These are phyloP conservation scores for Ophiostoma quercus DNA, from an alignment of 2,329 filamentous ascomycete species.

Conservation along the genomic window DNA sequence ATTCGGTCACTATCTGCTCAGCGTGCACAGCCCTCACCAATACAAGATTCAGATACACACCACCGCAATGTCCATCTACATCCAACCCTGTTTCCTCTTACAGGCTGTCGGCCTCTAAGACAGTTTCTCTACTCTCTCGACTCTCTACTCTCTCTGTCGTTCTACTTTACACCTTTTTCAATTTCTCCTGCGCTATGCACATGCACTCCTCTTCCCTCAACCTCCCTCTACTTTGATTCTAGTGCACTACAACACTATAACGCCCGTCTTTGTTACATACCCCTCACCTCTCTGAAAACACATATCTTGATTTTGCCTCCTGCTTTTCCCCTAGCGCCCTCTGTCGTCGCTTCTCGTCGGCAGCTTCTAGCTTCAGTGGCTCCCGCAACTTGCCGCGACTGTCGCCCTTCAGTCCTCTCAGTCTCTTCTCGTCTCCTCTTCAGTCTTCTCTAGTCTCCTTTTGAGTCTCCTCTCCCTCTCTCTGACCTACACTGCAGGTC, in stretches of 20 bases:
- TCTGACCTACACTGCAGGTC: background rate
- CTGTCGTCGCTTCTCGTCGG: conserved; percentile 14
- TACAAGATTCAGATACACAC: background rate
- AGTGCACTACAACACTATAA: background rate
- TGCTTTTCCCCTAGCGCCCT: conserved; percentile 11
- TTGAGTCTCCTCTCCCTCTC: background rate
- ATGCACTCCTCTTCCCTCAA: conserved; percentile 10
- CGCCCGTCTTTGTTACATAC: conserved; percentile 12
- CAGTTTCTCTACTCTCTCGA: background rate
- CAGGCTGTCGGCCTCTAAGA: conserved; percentile 25
- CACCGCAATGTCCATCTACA: conserved; percentile 6
- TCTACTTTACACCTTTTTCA: background rate
- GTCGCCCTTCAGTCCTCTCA: background rate
- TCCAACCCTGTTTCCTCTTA: background rate
- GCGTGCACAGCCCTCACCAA: background rate
- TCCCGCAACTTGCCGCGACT: conserved; percentile 17
- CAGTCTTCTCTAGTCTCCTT: background rate
- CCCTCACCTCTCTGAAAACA: conserved; percentile 18
- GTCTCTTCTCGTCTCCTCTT: background rate
- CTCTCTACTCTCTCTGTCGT: too few species aligned
- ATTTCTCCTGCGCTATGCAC: conserved; percentile 5
- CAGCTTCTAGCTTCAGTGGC: conserved; percentile 10
- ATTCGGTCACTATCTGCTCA: too few species aligned
- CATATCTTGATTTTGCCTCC: conserved; percentile 20
- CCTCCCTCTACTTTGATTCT: conserved; percentile 1